Conservation (phyloP, 305 asterid genomes). For the Petunia hybrid region DNA sequence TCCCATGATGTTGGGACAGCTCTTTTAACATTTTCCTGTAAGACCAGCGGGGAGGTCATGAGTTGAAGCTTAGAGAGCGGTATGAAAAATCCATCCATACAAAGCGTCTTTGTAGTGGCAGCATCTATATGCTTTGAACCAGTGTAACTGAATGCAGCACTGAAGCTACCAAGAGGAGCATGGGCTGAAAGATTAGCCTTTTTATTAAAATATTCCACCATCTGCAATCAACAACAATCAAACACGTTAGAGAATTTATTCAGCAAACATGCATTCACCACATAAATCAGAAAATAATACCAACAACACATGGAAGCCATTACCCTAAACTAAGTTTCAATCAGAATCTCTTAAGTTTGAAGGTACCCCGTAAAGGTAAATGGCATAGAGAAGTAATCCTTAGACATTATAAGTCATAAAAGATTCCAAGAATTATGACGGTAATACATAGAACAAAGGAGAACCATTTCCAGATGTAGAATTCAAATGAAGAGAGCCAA, state of each 20-base stretch:
- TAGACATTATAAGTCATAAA: background rate
- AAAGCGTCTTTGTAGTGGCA: slow-evolving; percentile 76
- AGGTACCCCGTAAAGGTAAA: slow-evolving; percentile 1
- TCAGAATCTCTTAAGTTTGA: background rate
- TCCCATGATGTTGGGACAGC: slow-evolving; percentile 88
- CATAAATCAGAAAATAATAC: background rate
- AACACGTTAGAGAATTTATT: background rate
- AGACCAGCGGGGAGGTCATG: slow-evolving; percentile 54
- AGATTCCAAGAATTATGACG: background rate
- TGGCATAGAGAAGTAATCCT: background rate
- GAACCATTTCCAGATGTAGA: background rate
- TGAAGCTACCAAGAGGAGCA: slow-evolving; percentile 84
- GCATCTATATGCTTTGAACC: slow-evolving; percentile 73
- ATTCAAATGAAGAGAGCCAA: slow-evolving; percentile 24
- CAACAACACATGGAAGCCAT: background rate
- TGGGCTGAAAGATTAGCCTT: slow-evolving; percentile 69
- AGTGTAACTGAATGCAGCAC: slow-evolving; percentile 71
- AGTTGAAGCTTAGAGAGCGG: slow-evolving; percentile 77
- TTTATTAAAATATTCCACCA: slow-evolving; percentile 86
- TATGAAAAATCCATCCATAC: slow-evolving; percentile 82
- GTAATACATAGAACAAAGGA: background rate
- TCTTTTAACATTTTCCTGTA: slow-evolving; percentile 64
- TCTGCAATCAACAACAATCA: slow-evolving; percentile 50
- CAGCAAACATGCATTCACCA: slow-evolving; percentile 8
- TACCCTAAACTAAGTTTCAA: slow-evolving; percentile 9